Evolutionary conservation across 257 asterid genomes (phyloP).

Genomic region (Marsdenia floribunda): DNA sequence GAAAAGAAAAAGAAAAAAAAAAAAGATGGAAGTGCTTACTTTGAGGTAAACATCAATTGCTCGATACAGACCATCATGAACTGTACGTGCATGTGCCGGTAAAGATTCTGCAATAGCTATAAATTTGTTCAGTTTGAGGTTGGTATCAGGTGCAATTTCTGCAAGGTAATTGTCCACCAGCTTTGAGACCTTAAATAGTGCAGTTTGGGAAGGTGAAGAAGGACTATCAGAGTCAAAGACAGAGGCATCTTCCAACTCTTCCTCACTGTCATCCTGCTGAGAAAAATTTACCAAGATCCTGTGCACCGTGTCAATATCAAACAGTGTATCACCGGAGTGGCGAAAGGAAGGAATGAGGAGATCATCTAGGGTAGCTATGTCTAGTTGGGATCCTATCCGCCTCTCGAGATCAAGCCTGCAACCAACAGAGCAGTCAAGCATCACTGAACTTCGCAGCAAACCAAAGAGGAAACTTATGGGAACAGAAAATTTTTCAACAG

Average conservation of each 20-base stretch:
- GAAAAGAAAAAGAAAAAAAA: too few relatives aligned
- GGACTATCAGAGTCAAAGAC: constrained; percentile 65
- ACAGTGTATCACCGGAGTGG: constrained; percentile 75
- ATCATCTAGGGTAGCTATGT: constrained; percentile 80
- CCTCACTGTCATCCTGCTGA: constrained; percentile 82
- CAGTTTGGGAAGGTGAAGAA: constrained; percentile 72
- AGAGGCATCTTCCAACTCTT: constrained; percentile 70
- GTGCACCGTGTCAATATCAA: constrained; percentile 79
- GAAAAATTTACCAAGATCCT: constrained; percentile 71
- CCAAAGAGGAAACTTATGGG: constrained; percentile 82
- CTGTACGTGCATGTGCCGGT: constrained; percentile 73
- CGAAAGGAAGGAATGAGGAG: constrained; percentile 78
- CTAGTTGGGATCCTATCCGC: constrained; percentile 74
- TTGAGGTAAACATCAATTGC: constrained; percentile 94
- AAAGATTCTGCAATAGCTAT: constrained; percentile 69
- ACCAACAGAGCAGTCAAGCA: constrained; percentile 66
- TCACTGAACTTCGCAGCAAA: constrained; percentile 63
- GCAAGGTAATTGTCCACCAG: constrained; percentile 75
- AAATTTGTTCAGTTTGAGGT: constrained; percentile 73
- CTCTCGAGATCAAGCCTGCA: constrained; percentile 85
- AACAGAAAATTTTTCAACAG: constrained; percentile 76
- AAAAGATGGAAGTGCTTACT: constrained; percentile 34
- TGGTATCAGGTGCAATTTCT: constrained; percentile 91
- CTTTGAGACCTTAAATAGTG: constrained; percentile 72
- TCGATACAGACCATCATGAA: constrained; percentile 77